Base-by-base conservation (phyloP, 805 yeast genomes). In the Ogataea sp. region DNA sequence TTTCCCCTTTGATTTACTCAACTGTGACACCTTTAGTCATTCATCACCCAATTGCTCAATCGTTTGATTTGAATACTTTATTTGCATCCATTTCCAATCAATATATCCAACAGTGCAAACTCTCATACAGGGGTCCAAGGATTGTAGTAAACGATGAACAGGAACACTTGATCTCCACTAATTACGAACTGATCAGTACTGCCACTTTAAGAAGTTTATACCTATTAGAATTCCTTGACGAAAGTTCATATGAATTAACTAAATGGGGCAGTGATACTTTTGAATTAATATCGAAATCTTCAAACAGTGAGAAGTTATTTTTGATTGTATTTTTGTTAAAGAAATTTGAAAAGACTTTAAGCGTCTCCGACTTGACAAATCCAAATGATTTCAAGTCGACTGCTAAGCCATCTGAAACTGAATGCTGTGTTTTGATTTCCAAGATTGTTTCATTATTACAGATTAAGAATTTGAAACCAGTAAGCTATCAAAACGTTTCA, bases 151-250 rank as follows among this genome's bases (percentile, higher is more conserved):
- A n/a, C n/a, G n/a, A n/a, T n/a, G n/a, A n/a, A n/a, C n/a, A 51
- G 7, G 49, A 51, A 4, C 49, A 57, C 21, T 62, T 59, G 30
- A 51, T 79, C 32, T 60, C 59, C 9, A 53, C 70, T 2, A 59
- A 67, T 34, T 65, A 67, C 40, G 89, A 82, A 52, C 52, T 80
- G 10, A 58, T 83, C 17, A 62, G 80, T 4, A 79, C 85, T 2
- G 62, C 74, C 11, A 52, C 75, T 11, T 58, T 74, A 39, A 72
- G 90, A 56, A 50, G 74, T 0, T 63, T 83, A 18, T 67, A 64
- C 41, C 57, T 78, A 15, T 62, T 68, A 27, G 83, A 68, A 10
- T 65, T 80, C 27, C 58, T 78, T 44, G 59, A 59, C 41, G 28
- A 33, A 27, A n/a, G n/a, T n/a, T 53, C 59, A 39, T 62, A 65